Evolutionary conservation across 306 rosid species (phyloP).

Genomic region (Carpinus viminea): DNA sequence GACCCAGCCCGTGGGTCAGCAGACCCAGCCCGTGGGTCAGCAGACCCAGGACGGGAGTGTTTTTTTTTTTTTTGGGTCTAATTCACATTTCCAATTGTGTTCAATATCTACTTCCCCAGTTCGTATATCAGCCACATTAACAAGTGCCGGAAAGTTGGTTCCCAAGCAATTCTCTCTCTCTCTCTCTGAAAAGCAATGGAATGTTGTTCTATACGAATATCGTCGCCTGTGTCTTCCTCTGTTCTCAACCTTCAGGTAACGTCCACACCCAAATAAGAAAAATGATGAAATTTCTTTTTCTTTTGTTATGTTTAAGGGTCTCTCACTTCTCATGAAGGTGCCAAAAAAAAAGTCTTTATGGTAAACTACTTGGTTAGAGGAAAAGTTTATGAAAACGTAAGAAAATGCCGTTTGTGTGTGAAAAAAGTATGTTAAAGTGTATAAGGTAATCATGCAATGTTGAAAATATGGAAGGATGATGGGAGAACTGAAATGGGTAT

Average conservation of each 20-base stretch:
- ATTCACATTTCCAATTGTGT: no score
- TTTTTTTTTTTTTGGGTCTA: no score
- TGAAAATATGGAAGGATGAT: neutral
- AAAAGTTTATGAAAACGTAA: neutral
- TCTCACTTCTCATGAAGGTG: neutral
- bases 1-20: no score
- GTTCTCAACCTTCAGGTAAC: conserved; percentile 54
- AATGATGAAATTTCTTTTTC: neutral
- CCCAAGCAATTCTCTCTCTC: no score
- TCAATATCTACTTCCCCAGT: conserved; percentile 28
- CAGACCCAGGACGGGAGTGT: no score
- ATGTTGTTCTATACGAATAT: conserved; percentile 32
- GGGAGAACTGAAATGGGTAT: conserved; percentile 5
- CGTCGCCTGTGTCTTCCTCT: conserved; percentile 40
- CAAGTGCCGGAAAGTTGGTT: neutral
- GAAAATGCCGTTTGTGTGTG: neutral
- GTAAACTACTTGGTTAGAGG: neutral
- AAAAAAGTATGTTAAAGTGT: neutral
- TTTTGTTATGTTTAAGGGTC: neutral
- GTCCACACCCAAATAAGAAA: neutral
- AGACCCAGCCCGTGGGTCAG: no score
- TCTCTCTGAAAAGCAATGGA: conserved; percentile 34
- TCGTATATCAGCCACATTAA: conserved; percentile 35
- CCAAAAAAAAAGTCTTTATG: neutral
- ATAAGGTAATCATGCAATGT: neutral